Base-by-base conservation (phyloP, 768 basidiomycete species). In the Phylloporus scabripes region DNA sequence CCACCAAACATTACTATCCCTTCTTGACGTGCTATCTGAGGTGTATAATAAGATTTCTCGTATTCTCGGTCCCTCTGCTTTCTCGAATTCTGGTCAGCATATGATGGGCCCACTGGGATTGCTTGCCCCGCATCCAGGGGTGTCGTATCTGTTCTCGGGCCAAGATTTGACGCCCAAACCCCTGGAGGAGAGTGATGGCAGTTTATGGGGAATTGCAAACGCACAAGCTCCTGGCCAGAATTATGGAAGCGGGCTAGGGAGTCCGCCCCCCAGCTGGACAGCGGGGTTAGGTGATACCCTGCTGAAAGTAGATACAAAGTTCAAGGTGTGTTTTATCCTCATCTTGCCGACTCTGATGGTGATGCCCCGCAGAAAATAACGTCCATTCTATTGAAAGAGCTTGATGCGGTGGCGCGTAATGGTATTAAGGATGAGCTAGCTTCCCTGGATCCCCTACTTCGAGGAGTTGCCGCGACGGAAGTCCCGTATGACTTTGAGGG, bases 11-110 rank as follows among this genome's bases (percentile, higher is more conserved):
- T 79, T 93, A 31, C 79, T 92, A 46, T 90, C 92, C 29, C 81
- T 92, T 23, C 82, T 92, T 46, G 92, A 94, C 62, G 86, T 94
- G 42, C 77, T 94, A 34, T 87, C 88, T 15, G 90, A 92, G 61
- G 81, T 90, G 26, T 95, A 94, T 72, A 83, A 87, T 68, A 92
- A 90, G 67, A 85, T 95, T 34, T 79, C 79, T 8, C 82, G 82
- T 60, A 79, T 91, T 45, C 81, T 95, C 20, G 90, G 90, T 0
- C 85, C 90, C 4, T 89, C 88, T 0, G 83, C 85, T 0, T 84
- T 90, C 60, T 74, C 83, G 6, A 77, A 80, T 54, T 70, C 80
- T 15, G 81, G 81, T 47, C 77, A 85, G 45, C 83, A 86, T 70
- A 87, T 85, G 81, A 84, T 86, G 52, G 78, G 78, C 2, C 85